phyloP scores from a whole-genome alignment of 2,329 filamentous ascomycete genomes.

The Colletotrichum cordylinicola region DNA sequence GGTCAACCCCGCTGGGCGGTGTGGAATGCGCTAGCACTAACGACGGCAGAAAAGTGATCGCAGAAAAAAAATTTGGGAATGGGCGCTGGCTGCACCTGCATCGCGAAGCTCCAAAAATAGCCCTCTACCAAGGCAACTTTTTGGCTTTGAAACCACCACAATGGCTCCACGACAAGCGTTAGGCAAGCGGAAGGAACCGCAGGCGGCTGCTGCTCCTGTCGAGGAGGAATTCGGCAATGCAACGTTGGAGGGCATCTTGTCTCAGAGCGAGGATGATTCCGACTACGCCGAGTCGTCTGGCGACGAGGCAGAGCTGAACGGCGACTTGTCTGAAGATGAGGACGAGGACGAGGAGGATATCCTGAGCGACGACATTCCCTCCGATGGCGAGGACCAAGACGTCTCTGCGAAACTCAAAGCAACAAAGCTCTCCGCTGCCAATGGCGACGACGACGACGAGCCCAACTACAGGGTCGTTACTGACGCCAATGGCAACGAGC shows the following conservation, averaged over 20 bases:
- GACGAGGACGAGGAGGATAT: constrained; percentile 42
- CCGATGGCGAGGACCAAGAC: constrained; percentile 40
- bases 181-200: constrained; percentile 71
- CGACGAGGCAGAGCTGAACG: constrained; percentile 37
- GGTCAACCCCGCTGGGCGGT: constrained; percentile 21
- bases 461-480: constrained; percentile 64
- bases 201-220: constrained; percentile 58
- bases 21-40: constrained; percentile 5
- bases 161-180: constrained; percentile 48
- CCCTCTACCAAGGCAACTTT: background rate
- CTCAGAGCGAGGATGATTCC: constrained; percentile 62
- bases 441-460: constrained; percentile 41
- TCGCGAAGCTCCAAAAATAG: constrained; percentile 24
- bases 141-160: constrained; percentile 22
- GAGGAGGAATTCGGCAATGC: constrained; percentile 66
- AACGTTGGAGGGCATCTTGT: constrained; percentile 61
- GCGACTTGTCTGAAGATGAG: constrained; percentile 46
- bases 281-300: constrained; percentile 54
- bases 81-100: constrained; percentile 12
- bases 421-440: constrained; percentile 30
- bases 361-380: constrained; percentile 47
- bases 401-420: constrained; percentile 38
- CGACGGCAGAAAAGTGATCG: constrained; percentile 17
- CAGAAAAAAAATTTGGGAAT: constrained; percentile 21
- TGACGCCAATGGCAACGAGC: constrained; percentile 88